phyloP scores from a whole-genome alignment of 31 red algal species.

The Porphyra umbilicalis region DNA sequence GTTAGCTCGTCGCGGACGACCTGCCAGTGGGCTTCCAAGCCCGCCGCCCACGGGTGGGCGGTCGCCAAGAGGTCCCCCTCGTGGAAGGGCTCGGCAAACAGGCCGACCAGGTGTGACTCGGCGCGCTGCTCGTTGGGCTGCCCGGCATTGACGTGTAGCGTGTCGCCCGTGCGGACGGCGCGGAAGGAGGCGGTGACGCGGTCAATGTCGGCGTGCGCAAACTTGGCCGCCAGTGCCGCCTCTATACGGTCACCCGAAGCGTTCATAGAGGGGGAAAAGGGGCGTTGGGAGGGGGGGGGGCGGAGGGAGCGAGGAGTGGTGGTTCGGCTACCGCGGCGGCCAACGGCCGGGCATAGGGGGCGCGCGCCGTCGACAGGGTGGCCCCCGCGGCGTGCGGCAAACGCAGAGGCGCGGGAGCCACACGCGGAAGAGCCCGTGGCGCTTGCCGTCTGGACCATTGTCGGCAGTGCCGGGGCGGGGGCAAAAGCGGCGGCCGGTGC shows the following conservation, averaged over 20 bases:
- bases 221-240: neutral
- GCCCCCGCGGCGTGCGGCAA: no score
- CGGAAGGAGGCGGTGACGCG: conserved; percentile 47
- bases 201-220: neutral
- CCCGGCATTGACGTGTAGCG: conserved; percentile 21
- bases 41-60: conserved; percentile 18
- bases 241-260: neutral
- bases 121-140: conserved; percentile 37
- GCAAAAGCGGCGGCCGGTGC: no score
- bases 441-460: no score
- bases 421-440: no score
- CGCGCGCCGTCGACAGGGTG: no score
- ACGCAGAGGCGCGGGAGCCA: no score
- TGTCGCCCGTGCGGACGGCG: conserved; percentile 20
- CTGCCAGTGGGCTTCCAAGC: conserved; percentile 34
- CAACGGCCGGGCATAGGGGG: no score
- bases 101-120: conserved; percentile 30
- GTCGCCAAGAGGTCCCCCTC: conserved; percentile 7
- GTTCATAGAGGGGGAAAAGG: neutral
- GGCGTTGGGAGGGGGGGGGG: neutral
- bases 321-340: no score
- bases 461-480: no score
- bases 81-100: conserved; percentile 31
- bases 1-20: conserved; percentile 32
- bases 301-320: neutral